Evolutionary conservation across 192 early-diverging fungal genomes (phyloP).

Genomic region (Lobosporangium transversale): DNA sequence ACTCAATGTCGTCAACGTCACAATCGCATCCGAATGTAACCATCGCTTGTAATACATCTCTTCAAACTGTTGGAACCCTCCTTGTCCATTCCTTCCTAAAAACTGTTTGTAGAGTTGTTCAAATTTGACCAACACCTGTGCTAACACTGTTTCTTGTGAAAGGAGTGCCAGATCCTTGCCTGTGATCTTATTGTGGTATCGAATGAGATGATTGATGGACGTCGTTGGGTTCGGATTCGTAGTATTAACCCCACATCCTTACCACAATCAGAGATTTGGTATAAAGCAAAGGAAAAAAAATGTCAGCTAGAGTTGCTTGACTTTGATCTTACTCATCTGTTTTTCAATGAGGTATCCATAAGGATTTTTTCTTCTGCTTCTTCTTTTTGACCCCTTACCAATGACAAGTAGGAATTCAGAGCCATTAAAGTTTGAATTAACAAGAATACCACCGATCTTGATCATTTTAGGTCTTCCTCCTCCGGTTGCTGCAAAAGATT

Average conservation of each 20-base stretch:
- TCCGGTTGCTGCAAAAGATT: slow-evolving; percentile 15
- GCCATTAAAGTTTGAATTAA: slow-evolving; percentile 79
- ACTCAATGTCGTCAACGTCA: slow-evolving; percentile 36
- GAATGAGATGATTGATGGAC: slow-evolving; percentile 86
- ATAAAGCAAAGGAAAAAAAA: neutral
- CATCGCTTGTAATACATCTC: slow-evolving; percentile 85
- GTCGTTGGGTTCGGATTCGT: slow-evolving; percentile 87
- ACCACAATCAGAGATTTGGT: too few species aligned
- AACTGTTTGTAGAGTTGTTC: slow-evolving; percentile 83
- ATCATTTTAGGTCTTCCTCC: slow-evolving; percentile 48
- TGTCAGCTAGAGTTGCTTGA: neutral
- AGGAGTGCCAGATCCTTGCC: slow-evolving; percentile 62
- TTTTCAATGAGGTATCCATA: neutral
- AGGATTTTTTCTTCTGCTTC: neutral
- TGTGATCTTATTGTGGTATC: slow-evolving; percentile 61
- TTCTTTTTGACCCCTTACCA: slow-evolving; percentile 62
- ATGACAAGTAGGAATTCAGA: slow-evolving; percentile 84
- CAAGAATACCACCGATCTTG: slow-evolving; percentile 93
- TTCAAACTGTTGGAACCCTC: slow-evolving; percentile 77
- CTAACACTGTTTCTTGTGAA: slow-evolving; percentile 74
- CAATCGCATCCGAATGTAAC: slow-evolving; percentile 76
- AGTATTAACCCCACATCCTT: slow-evolving; percentile 91
- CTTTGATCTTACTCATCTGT: neutral
- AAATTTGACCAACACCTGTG: slow-evolving; percentile 75
- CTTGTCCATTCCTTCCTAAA: slow-evolving; percentile 51